Base-by-base conservation (phyloP, 108 stramenopile genomes). In the Cyclotella baltica region DNA sequence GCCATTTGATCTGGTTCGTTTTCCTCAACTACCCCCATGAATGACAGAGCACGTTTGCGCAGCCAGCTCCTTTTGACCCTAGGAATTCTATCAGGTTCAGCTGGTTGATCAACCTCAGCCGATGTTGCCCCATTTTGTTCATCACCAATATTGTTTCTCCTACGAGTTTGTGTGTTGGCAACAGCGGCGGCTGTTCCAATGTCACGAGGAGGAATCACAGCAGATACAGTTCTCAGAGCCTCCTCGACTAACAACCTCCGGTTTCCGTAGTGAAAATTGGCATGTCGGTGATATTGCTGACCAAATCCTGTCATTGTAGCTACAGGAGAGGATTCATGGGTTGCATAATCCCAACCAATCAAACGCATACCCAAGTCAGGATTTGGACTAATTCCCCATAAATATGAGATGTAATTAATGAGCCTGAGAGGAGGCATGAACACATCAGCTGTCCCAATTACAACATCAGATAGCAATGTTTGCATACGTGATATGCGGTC, bases 231-330 rank as follows among this genome's bases (percentile, higher is more conserved):
- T 55, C 72, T 43, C 36, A 83, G 62, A 2, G 51, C 71, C 38
- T 83, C 83, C 38, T 83, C 83, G 19, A 83, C 83, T 38, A 83
- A 47, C 61, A 83, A 64, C 40, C 83, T 73, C 13, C 83, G 83
- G 66, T 83, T 51, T 4, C 72, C 83, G 61, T 83, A 83, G 33
- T 83, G 83, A 73, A 77, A 83, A 70, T 77, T 83, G 34, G 72
- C 83, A 74, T 83, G 83, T 3, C 83, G 73, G 38, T 77, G 82
- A 56, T 68, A 50, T 34, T 40, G 64, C 28, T 43, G 43, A n/a
- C 75, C 57, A 23, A 58, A 30, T 0, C 48, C 31, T 22, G 55
- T 36, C 40, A 28, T 57, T 37, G 72, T 33, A 64, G 58, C n/a
- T 28, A 59, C 34, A 46, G 10, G 10, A 4, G 34, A 52, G 20